phyloP scores from a whole-genome alignment of 495 filamentous ascomycete species.

The Cetradonia linearis region DNA sequence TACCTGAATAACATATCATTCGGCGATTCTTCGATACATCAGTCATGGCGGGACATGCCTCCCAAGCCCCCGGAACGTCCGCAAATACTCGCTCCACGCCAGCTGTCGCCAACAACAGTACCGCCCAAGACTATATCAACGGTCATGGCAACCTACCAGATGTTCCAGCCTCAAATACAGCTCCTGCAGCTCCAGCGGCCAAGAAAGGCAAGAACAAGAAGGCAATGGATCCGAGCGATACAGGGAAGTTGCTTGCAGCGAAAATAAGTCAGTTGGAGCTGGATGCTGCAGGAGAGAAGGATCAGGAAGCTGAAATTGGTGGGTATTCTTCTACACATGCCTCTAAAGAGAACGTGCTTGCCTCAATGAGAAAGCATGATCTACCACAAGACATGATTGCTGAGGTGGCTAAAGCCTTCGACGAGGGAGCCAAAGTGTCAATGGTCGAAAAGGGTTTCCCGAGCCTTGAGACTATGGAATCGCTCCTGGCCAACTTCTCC shows the following conservation, averaged over 20 bases:
- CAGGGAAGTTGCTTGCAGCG: constrained; percentile 78
- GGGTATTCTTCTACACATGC: constrained; percentile 37
- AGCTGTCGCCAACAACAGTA: constrained; percentile 19
- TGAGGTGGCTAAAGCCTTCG: constrained; percentile 22
- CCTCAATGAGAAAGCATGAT: constrained; percentile 26
- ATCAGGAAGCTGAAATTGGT: constrained; percentile 96
- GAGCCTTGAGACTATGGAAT: constrained; percentile 24
- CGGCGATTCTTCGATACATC: neutral
- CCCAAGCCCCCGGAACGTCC: constrained; percentile 19
- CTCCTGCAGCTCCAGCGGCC: constrained; percentile 31
- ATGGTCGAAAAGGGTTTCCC: constrained; percentile 19
- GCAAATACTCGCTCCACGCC: constrained; percentile 21
- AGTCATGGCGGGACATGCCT: constrained; percentile 23
- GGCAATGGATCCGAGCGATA: constrained; percentile 67
- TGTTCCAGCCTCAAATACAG: constrained; percentile 27
- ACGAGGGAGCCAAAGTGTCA: constrained; percentile 17
- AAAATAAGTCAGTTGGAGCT: constrained; percentile 93
- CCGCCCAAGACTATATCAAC: constrained; percentile 24
- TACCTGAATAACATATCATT: neutral
- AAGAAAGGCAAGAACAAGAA: constrained; percentile 65
- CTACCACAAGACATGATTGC: constrained; percentile 26
- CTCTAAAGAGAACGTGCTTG: constrained; percentile 21
- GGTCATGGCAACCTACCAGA: constrained; percentile 27
- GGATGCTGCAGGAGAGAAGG: constrained; percentile 85
- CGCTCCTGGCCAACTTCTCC: constrained; percentile 22